phyloP scores from a whole-genome alignment of 257 asterid genomes.

The Solanum ossicruentum region DNA sequence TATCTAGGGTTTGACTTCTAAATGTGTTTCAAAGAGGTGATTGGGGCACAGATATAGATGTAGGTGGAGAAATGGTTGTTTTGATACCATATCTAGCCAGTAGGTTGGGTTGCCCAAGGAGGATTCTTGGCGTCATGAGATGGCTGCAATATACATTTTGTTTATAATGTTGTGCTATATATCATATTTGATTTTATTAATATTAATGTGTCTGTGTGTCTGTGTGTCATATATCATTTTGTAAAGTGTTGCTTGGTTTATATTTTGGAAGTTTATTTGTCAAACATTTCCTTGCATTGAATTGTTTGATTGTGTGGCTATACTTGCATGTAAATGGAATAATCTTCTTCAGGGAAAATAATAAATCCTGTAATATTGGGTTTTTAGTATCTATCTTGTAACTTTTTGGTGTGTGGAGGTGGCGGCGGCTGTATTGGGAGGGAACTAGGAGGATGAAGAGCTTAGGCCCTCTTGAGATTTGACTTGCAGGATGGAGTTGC shows the following conservation, averaged over 20 bases:
- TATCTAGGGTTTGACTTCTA: neutral
- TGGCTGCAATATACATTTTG: neutral
- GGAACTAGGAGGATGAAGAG: neutral
- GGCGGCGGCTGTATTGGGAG: neutral
- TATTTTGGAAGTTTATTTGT: neutral
- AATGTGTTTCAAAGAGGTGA: neutral
- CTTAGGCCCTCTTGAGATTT: neutral
- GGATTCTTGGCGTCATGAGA: neutral
- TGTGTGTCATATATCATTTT: neutral
- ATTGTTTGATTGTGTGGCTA: neutral
- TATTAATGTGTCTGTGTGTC: neutral
- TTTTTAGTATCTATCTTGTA: neutral
- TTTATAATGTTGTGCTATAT: neutral
- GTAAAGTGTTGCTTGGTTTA: neutral
- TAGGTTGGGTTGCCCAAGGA: neutral
- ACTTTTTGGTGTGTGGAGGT: neutral
- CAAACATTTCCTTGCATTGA: neutral
- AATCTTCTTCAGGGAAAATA: neutral
- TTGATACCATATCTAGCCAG: neutral
- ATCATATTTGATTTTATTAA: neutral
- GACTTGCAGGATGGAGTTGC: neutral
- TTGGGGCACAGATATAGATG: neutral
- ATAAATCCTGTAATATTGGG: neutral
- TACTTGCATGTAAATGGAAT: neutral
- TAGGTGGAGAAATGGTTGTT: neutral